Evolutionary conservation across 139 green algal genomes (phyloP).

Genomic region (Auxenochlorella protothecoides): DNA sequence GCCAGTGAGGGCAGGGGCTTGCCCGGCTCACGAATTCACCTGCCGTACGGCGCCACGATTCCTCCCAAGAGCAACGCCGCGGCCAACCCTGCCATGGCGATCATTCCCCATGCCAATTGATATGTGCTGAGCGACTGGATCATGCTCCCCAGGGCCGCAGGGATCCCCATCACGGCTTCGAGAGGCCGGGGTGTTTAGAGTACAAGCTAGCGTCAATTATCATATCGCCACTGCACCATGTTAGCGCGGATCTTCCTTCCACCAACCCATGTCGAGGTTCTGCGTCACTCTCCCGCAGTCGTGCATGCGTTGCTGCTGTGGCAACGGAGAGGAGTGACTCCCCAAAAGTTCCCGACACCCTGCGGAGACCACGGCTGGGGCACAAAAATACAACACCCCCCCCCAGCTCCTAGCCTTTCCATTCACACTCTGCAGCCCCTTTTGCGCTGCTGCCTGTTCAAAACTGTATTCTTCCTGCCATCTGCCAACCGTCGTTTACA

Average conservation of each 20-base stretch:
- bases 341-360: background rate
- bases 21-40: background rate
- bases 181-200: too few species aligned
- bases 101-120: conserved; percentile 7
- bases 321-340: background rate
- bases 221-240: too few species aligned
- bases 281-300: too few species aligned
- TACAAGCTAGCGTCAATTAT: too few species aligned
- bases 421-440: background rate
- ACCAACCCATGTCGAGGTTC: too few species aligned
- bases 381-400: background rate
- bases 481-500: background rate
- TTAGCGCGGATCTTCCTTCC: too few species aligned
- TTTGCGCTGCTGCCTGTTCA: background rate
- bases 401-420: background rate
- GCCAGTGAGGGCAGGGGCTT: too few species aligned
- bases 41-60: conserved; percentile 7
- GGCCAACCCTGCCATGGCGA: background rate
- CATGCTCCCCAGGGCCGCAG: background rate
- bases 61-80: background rate
- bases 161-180: too few species aligned
- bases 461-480: background rate
- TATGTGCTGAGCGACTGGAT: too few species aligned
- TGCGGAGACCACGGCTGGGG: background rate
- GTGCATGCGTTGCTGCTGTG: background rate